Evolutionary conservation across 164 flowering plant species (phyloP), one percentile per base, ranked within the genome.

Genomic region (Berberis vulgaris): DNA sequence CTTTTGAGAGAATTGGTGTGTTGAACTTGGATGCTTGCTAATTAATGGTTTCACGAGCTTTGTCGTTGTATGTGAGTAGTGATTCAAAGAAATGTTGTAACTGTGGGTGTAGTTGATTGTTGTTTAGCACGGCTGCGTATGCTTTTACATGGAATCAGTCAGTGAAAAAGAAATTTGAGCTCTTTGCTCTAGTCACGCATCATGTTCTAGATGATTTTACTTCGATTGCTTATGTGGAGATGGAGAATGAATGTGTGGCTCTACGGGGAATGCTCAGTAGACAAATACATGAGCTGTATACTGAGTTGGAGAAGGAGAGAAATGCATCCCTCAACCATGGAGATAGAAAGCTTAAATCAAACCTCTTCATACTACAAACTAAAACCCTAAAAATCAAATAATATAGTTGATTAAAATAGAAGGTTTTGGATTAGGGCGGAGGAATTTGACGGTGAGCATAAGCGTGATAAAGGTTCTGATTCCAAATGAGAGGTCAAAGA

Each of bases 241-340:
- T 86, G 40, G 96, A 81, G 76, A 95, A 89, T 68, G 99, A 95
- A 59, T 84, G 89, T 61, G 54, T 6, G 41, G 89, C 86, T 1
- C 53, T 95, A 59, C 83, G 99, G 0, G 99, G 86, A 77, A 78
- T 76, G 56, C 84, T 91, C n/a, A 57, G 71, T 55, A 85, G 77
- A 63, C 96, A 91, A 0, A 86, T 95, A 44, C 91, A 87, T 71
- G 90, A 84, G 45, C 72, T 95, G 61, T 79, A 74, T 64, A 11
- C 49, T 1, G 98, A 94, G 54, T 65, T 94, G 68, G 98, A 94
- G 8, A 93, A 88, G 79, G 97, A 94, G 79, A 79, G 98, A 61
- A 89, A 84, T 73, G 96, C 98, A 8, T 70, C 97, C 26, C 26
- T 26, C 26, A 26, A 26, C 26, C 26, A 26, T 26, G 26, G 26